A percentile compares a stretch with the other conserved stretches of the same genome.
phyloP scores from a whole-genome alignment of 2,329 filamentous ascomycete species.

The Sporothrix phasma region DNA sequence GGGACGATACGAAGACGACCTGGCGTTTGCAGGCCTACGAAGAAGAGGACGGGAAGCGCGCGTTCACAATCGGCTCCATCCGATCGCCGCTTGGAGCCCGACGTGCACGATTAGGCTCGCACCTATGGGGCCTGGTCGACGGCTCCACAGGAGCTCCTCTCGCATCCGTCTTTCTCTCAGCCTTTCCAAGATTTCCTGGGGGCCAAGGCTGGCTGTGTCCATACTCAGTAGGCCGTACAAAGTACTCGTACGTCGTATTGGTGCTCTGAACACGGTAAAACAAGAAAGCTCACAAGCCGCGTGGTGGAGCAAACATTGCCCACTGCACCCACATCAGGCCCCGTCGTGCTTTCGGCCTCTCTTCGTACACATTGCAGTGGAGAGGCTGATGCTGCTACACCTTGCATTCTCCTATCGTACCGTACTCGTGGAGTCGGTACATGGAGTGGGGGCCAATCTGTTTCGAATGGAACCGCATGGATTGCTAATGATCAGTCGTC shows the following conservation, averaged over 20 bases:
- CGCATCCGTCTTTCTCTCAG: not conserved
- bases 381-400: not conserved
- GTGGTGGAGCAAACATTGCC: not conserved
- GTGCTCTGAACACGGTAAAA: too few species aligned
- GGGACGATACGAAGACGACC: too few species aligned
- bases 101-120: too few species aligned
- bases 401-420: too few species aligned
- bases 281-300: not conserved
- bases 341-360: not conserved
- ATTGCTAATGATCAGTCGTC: too few species aligned
- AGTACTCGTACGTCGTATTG: too few species aligned
- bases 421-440: too few species aligned
- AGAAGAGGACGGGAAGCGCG: not conserved
- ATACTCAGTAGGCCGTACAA: too few species aligned
- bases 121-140: not conserved
- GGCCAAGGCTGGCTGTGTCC: not conserved
- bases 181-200: not conserved
- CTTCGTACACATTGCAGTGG: not conserved
- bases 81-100: not conserved
- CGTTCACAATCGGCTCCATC: not conserved
- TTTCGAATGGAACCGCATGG: too few species aligned
- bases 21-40: too few species aligned
- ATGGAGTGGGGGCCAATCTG: too few species aligned
- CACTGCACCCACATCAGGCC: not conserved
- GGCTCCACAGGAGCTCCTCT: slow-evolving; percentile 1